Percentiles rank a stretch among this genome's conserved stretches.
Conservation (phyloP, 1,284 basidiomycete species). For the Anthracocystis walkeri region DNA sequence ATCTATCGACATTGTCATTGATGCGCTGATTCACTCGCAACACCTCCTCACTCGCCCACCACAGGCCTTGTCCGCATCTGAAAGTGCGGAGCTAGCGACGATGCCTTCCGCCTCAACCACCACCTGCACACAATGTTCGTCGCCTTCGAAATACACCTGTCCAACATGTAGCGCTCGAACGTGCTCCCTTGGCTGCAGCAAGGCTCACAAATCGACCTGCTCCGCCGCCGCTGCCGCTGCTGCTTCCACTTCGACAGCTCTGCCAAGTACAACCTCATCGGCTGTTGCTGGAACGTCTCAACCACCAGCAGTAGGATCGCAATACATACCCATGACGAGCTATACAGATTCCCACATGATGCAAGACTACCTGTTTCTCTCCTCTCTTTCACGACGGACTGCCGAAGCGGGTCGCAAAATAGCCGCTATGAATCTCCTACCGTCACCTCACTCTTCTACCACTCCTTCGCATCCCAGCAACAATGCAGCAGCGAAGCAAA, state of each 20-base stretch:
- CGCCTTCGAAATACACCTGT: slow-evolving; percentile 45
- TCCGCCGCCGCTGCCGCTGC: neutral
- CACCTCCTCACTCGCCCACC: no score
- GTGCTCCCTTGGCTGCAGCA: slow-evolving; percentile 34
- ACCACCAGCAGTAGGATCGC: neutral
- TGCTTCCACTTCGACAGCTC: neutral
- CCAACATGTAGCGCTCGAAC: slow-evolving; percentile 29
- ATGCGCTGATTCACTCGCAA: no score
- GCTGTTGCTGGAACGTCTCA: neutral
- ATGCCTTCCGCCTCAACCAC: slow-evolving; percentile 32
- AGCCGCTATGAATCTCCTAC: slow-evolving; percentile 27
- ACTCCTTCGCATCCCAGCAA: neutral
- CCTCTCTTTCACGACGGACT: slow-evolving; percentile 17
- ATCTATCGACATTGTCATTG: no score
- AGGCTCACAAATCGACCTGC: slow-evolving; percentile 25
- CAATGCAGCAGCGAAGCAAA: neutral
- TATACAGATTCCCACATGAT: slow-evolving; percentile 34
- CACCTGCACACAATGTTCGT: slow-evolving; percentile 14
- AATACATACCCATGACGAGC: slow-evolving; percentile 21
- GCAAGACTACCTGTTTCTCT: slow-evolving; percentile 44
- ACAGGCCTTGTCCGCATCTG: neutral
- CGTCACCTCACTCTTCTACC: slow-evolving; percentile 5
- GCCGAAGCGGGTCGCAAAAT: slow-evolving; percentile 28
- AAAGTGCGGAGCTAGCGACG: neutral
- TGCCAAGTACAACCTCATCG: neutral